Evolutionary conservation across 2,329 filamentous ascomycete species (phyloP).

Genomic region (Mycosphaerella sp.): DNA sequence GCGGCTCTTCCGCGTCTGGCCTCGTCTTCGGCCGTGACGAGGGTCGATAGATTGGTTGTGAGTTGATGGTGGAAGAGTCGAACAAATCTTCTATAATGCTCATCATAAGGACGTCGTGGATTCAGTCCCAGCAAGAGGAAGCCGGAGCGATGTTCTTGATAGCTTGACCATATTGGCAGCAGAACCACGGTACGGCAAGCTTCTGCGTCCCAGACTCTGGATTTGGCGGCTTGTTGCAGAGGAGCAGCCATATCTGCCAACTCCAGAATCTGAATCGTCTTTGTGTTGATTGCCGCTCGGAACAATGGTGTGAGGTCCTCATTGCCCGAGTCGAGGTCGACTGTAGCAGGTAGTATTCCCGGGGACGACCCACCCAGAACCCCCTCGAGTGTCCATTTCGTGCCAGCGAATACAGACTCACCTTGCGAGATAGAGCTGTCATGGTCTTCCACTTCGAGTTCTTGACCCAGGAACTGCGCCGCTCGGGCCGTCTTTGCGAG

Average conservation of each 20-base stretch:
- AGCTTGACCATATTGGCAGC: conserved; percentile 29
- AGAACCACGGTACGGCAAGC: conserved; percentile 31
- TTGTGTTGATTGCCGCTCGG: conserved; percentile 16
- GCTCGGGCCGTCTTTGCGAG: background rate
- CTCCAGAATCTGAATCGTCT: background rate
- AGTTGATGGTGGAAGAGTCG: conserved; percentile 29
- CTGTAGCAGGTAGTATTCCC: background rate
- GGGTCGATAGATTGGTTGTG: conserved; percentile 25
- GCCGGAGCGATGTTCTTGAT: conserved; percentile 11
- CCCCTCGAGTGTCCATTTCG: conserved; percentile 10
- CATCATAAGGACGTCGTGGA: conserved; percentile 33
- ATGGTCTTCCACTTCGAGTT: background rate
- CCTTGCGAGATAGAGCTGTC: conserved; percentile 3
- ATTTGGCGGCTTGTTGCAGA: conserved; percentile 4
- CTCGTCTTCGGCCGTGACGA: conserved; percentile 24
- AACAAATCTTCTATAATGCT: conserved; percentile 30
- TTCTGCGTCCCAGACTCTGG: conserved; percentile 23
- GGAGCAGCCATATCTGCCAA: background rate
- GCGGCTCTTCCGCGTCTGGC: conserved; percentile 2
- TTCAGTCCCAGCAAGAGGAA: conserved; percentile 32
- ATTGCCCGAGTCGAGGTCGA: conserved; percentile 1
- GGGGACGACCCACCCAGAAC: background rate
- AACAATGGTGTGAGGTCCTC: conserved; percentile 7
- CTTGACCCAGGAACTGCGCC: background rate
- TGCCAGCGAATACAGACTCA: conserved; percentile 1